phyloP scores from a whole-genome alignment of 1,284 basidiomycete genomes.

The Rhodotorula mucilaginosa region DNA sequence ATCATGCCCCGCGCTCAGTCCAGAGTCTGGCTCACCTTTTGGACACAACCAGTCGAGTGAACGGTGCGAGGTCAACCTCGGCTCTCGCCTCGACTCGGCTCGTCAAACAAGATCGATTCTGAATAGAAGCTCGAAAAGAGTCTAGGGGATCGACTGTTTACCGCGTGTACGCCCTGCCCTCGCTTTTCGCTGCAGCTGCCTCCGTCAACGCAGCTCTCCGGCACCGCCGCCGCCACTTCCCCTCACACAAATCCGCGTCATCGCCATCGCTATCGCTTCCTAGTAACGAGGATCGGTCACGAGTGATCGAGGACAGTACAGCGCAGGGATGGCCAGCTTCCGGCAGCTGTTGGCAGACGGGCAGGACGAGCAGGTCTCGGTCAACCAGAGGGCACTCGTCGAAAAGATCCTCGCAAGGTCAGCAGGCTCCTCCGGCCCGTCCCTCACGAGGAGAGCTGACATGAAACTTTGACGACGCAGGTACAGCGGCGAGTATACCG shows the following conservation, averaged over 20 bases:
- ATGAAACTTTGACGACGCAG: conserved; percentile 65
- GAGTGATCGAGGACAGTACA: background rate
- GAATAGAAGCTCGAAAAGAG: too few relatives aligned
- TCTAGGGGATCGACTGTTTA: too few relatives aligned
- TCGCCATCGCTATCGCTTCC: background rate
- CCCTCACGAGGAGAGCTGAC: background rate
- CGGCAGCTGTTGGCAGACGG: conserved; percentile 49
- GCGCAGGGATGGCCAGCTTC: conserved; percentile 7
- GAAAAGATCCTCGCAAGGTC: conserved; percentile 58
- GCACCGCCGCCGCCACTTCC: background rate
- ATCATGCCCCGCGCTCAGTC: conserved; percentile 13
- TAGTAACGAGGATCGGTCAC: too few relatives aligned
- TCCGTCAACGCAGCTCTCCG: background rate
- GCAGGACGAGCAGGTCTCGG: conserved; percentile 80
- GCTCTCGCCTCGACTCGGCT: too few relatives aligned
- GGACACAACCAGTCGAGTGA: background rate
- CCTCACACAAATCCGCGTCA: background rate
- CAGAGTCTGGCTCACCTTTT: background rate
- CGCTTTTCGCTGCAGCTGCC: too few relatives aligned
- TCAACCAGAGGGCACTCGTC: conserved; percentile 80
- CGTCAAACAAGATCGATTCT: too few relatives aligned
- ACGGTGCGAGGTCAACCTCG: background rate
- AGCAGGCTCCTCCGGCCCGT: background rate
- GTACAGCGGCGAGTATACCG: conserved; percentile 90
- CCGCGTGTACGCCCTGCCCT: too few relatives aligned